Base-by-base conservation (phyloP, 169 alveolate species). In the Eimeria necatrix region DNA sequence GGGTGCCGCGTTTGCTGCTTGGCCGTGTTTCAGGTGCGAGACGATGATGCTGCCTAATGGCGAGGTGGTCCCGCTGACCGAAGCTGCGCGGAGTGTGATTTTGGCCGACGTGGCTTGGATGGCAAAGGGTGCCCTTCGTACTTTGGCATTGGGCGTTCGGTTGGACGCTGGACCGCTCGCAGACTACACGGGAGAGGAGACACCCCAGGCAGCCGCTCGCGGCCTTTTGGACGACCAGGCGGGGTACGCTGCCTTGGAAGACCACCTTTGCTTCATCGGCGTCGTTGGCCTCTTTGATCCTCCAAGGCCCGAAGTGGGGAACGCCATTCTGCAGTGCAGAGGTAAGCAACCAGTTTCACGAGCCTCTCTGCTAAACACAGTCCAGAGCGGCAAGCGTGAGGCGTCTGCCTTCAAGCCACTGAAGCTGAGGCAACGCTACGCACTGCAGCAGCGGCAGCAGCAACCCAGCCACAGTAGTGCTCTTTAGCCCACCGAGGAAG, bases 201-300 rank as follows among this genome's bases (percentile, higher is more conserved):
- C 76, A 16, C 26, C 9, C 22, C 93, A 61, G 60, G 59, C 59
- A 20, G 93, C 80, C 26, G 24, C 64, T 2, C 41, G 81, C 64
- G n/a, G 52, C 61, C 88, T 89, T 1, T 78, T 89, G 26, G 94
- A 70, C 6, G 88, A 89, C 64, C 80, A 76, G 26, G 24, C 87
- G 53, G 76, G 84, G 60, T 92, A 74, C 26, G 91, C 91, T 0
- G 60, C 64, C 41, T 16, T 93, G 16, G 96, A 93, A 41, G 53
- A 76, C 85, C 52, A 41, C 81, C 60, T 93, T 53, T 96, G 97
- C 8, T 98, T 98, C 96, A 90, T 99, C 48, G 99, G 99, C 48
- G 97, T 99, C 18, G 98, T 99, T 24, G 99, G 99, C 7, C 98
- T 99, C 49, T 97, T 98, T 95, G 99, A 99, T 96, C 99, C 99